These are phyloP conservation scores for Pichia exigua DNA, from an alignment of 805 yeast species.

Conservation along the genomic window DNA sequence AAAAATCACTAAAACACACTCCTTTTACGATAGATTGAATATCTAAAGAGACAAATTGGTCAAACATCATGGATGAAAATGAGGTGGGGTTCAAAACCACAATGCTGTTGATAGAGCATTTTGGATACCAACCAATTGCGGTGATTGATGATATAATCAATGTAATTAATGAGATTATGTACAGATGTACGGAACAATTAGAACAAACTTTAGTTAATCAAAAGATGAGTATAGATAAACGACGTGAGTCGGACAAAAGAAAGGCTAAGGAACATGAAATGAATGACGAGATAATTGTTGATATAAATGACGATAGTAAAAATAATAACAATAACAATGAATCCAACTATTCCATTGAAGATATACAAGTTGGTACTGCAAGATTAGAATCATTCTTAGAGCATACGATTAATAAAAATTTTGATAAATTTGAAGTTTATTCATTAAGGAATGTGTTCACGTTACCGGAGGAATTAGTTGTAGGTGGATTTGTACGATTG, in stretches of 20 bases:
- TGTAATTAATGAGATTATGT: constrained; percentile 77
- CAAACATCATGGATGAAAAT: not conserved
- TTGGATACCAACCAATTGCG: constrained; percentile 77
- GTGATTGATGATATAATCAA: constrained; percentile 82
- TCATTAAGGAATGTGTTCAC: constrained; percentile 67
- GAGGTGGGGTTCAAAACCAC: constrained; percentile 19
- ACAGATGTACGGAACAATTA: constrained; percentile 72
- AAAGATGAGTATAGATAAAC: constrained; percentile 14
- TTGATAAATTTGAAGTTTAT: constrained; percentile 81
- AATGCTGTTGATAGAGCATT: constrained; percentile 69
- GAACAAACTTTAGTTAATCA: constrained; percentile 48
- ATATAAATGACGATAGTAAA: constrained; percentile 7
- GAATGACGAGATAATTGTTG: constrained; percentile 16
- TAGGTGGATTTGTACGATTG: constrained; percentile 58
- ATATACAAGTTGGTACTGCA: constrained; percentile 71
- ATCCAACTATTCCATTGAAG: constrained; percentile 26
- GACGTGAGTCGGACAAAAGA: constrained; percentile 1
- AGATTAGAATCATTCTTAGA: constrained; percentile 71
- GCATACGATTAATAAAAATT: constrained; percentile 67
- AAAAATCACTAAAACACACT: not conserved
- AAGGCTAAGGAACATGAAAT: constrained; percentile 8
- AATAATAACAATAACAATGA: not conserved
- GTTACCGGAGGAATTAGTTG: constrained; percentile 57
- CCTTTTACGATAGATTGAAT: not conserved
- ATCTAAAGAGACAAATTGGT: not conserved